Conservation (phyloP, 1,139 yeast genomes). For the Debaryomyces psychrophilus region DNA sequence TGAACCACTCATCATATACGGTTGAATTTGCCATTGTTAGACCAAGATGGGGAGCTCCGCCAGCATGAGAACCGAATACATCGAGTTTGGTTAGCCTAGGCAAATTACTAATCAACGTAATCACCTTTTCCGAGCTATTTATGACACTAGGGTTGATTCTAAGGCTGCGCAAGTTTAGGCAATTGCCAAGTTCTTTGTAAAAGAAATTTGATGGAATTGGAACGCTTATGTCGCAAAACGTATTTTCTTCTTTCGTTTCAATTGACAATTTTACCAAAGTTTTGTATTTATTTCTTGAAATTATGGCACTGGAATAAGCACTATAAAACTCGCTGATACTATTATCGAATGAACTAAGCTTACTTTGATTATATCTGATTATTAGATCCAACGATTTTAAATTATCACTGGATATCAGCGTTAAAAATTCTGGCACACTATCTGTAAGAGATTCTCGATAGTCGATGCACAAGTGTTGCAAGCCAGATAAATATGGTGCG, state of each 20-base stretch:
- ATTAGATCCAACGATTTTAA: conserved; percentile 45
- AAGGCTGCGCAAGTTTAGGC: conserved; percentile 33
- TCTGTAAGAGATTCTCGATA: conserved; percentile 48
- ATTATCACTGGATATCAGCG: conserved; percentile 19
- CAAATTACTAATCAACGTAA: conserved; percentile 28
- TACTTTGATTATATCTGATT: conserved; percentile 45
- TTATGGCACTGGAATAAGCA: conserved; percentile 34
- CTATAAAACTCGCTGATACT: conserved; percentile 27
- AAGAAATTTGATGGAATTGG: conserved; percentile 25
- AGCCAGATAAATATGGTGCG: conserved; percentile 26
- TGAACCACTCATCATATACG: conserved; percentile 59
- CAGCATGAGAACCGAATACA: conserved; percentile 54
- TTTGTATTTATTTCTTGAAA: conserved; percentile 20
- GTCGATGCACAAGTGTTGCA: conserved; percentile 43
- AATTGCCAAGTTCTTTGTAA: conserved; percentile 19
- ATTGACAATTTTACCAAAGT: conserved; percentile 43
- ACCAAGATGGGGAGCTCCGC: conserved; percentile 60
- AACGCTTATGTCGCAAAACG: conserved; percentile 31
- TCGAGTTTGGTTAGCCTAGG: conserved; percentile 41
- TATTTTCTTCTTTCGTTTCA: conserved; percentile 41
- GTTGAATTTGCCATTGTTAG: conserved; percentile 57
- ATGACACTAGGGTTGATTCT: conserved; percentile 42
- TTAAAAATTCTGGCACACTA: conserved; percentile 44
- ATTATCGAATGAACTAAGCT: conserved; percentile 23
- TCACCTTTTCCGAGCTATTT: conserved; percentile 28